Evolutionary conservation across 2,329 filamentous ascomycete species (phyloP), one percentile per base, ranked within the genome.

Genomic region (Leptodontidium sp.): DNA sequence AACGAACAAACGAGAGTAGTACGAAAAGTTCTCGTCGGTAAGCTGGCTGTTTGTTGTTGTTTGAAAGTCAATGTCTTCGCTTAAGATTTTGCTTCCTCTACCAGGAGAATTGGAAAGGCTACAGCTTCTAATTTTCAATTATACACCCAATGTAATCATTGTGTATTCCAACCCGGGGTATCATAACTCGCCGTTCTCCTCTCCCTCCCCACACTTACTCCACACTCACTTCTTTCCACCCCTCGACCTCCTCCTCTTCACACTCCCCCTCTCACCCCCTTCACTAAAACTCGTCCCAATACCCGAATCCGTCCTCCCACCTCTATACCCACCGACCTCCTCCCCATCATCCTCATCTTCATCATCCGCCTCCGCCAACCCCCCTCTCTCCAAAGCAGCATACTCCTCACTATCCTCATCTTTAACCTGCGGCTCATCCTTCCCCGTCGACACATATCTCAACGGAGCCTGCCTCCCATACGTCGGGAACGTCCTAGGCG

Each of bases 221-320:
- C 9, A 58, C 11, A 15, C 7, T 52, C 45, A 63, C 24, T 17
- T 47, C 49, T 32, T 67, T 50, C 63, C 64, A 64, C 73, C 69
- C 67, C 57, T 73, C 21, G 68, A 72, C 62, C 69, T 77, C 70
- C 76, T 75, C 68, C 76, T 76, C n/a, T 64, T 68, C 12, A 76
- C 17, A n/a, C 66, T 66, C 45, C 55, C 67, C 52, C 71, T 69
- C 29, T 70, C 70, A 17, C 79, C 78, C 45, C 77, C 80, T 50
- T 83, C 82, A 69, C 81, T 83, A 68, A 81, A 85, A 70, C 86
- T 88, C 32, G 87, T 89, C 3, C 87, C 87, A 67, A 86, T 76
- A 0, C 86, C 86, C 21, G 82, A 85, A 73, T 86, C 84, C 9
- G 79, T 75, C 73, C 65, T 78, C 58, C 69, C 80, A 43, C 68